Percentiles rank a stretch among this genome's conserved stretches.
phyloP scores from a whole-genome alignment of 768 basidiomycete genomes.

The Polyporus arcularius region DNA sequence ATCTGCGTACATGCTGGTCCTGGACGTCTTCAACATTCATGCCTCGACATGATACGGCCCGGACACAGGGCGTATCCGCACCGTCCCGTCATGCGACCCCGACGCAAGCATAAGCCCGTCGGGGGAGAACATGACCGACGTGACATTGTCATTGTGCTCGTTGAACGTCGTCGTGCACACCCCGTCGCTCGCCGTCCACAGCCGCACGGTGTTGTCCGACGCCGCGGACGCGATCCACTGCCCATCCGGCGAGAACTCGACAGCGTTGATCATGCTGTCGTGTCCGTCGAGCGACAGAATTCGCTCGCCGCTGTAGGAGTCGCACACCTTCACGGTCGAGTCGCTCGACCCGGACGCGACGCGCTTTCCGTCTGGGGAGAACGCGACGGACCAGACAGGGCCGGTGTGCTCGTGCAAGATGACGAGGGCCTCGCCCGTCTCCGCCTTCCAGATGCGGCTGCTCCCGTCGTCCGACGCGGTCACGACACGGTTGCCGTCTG shows the following conservation, averaged over 20 bases:
- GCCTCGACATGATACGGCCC: too few species aligned
- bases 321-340: slow-evolving; percentile 9
- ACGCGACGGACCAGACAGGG: slow-evolving; percentile 12
- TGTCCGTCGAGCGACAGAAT: slow-evolving; percentile 1
- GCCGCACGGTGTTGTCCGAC: slow-evolving; percentile 6
- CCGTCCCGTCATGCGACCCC: slow-evolving; percentile 27
- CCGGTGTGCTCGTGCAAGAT: slow-evolving; percentile 10
- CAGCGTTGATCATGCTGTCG: background rate
- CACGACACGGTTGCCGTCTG: slow-evolving; percentile 16
- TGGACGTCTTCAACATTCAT: too few species aligned
- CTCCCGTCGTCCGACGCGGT: slow-evolving; percentile 38
- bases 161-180: slow-evolving; percentile 5
- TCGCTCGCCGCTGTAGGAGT: slow-evolving; percentile 5
- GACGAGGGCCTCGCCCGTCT: slow-evolving; percentile 29
- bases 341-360: slow-evolving; percentile 39
- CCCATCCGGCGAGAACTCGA: slow-evolving; percentile 19
- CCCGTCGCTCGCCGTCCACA: slow-evolving; percentile 17
- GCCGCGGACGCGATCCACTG: slow-evolving; percentile 10
- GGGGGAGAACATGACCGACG: slow-evolving; percentile 14
- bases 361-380: slow-evolving; percentile 18
- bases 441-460: slow-evolving; percentile 13
- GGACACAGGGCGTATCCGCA: background rate
- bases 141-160: slow-evolving; percentile 22
- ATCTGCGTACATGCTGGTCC: too few species aligned
- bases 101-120: slow-evolving; percentile 31